Base-by-base conservation (phyloP, 1,139 yeast species). In the Saccharomyces hybrid region DNA sequence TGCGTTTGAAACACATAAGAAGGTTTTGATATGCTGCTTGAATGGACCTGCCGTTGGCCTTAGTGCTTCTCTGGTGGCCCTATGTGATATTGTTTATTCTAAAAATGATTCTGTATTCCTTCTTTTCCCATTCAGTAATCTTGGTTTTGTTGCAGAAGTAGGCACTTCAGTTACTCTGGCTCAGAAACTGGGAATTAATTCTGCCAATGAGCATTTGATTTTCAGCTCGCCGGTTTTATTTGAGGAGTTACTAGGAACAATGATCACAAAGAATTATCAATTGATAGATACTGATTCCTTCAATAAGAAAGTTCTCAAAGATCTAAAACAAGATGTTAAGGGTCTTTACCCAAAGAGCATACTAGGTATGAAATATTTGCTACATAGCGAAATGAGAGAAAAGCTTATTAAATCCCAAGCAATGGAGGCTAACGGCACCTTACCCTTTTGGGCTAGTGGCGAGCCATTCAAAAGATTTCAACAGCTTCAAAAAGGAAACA, bases 1-100 rank as follows among this genome's bases (percentile, higher is more conserved):
- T 58, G 75, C 84, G 34, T 83, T 88, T 70, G 80, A 80, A 62
- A 79, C 80, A 62, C 97, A 89, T 70, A 74, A 78, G n/a, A 89
- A 89, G 70, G 78, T 88, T 1, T 75, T 89, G 52, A 84, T 84
- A 16, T 82, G 84, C 50, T 91, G 91, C 9, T 75, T 89, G 56
- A 90, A 90, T 64, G 97, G 97, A 0, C 96, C 97, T 0, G 96
- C 84, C 11, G 80, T 89, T 61, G 97, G 97, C 0, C 77, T 90
- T 55, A 74, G 84, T 46, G 83, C 95, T 7, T 89, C 90, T 1
- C 69, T 89, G 53, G 86, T 88, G 32, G 80, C 86, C 47, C 75
- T 87, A 56, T 82, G 88, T 68, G 97, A 90, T 69, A 77, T 89
- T 61, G 75, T 89, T 31, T 88, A 86, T 65, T 86, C 85, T 19